Conservation (phyloP, 305 asterid genomes). For the Fraxinus dipetala region DNA sequence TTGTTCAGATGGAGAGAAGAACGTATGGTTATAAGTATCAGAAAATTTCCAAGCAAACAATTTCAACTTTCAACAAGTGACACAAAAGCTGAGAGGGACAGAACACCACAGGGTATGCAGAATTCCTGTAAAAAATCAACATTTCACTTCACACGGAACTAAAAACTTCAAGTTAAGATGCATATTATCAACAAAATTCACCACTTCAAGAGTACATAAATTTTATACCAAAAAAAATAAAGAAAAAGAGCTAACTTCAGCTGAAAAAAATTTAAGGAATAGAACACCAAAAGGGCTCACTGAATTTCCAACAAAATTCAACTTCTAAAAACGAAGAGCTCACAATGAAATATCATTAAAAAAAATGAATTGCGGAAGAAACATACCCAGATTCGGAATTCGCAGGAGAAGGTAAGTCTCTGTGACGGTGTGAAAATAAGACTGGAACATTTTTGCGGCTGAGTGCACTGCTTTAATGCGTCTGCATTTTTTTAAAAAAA, state of each 20-base stretch:
- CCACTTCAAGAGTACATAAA: neutral
- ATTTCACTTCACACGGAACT: neutral
- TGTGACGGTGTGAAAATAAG: neutral
- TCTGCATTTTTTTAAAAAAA: neutral
- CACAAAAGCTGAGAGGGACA: neutral
- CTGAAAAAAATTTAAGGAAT: neutral
- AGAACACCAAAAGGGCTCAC: neutral
- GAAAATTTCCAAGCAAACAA: neutral
- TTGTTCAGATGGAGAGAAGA: neutral
- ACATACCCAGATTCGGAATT: neutral
- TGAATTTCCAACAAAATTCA: neutral
- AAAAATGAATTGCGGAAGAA: neutral
- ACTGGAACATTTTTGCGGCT: neutral
- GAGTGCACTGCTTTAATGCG: neutral
- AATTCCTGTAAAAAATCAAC: neutral
- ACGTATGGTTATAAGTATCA: neutral
- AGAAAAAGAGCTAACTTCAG: neutral
- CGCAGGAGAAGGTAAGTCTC: neutral
- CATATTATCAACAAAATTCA: neutral
- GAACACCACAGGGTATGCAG: neutral
- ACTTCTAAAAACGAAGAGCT: neutral
- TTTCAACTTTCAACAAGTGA: neutral
- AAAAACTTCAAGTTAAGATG: neutral
- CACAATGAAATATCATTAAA: neutral
- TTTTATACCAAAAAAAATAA: neutral